phyloP scores from a whole-genome alignment of 148 eudicot species.

The Amaranthus palmeri region DNA sequence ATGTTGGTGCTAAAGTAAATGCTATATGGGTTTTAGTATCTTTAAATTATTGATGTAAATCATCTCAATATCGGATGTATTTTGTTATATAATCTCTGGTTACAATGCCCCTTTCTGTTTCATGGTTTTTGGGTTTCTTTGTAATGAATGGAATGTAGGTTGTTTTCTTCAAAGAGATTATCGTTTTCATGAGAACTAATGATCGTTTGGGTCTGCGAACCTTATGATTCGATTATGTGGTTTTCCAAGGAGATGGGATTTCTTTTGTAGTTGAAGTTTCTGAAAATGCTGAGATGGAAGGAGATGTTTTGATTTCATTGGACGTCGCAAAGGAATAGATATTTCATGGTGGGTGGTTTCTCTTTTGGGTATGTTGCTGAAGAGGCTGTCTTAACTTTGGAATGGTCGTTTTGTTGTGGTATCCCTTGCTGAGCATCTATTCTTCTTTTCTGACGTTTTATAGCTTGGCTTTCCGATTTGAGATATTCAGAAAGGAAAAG shows the following conservation, averaged over 20 bases:
- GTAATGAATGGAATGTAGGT: slow-evolving; percentile 16
- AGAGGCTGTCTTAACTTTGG: too few relatives aligned
- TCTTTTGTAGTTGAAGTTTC: slow-evolving; percentile 3
- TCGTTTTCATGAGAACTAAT: slow-evolving; percentile 8
- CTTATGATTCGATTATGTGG: slow-evolving; percentile 18
- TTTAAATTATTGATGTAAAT: slow-evolving; percentile 13
- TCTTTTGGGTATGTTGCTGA: too few relatives aligned
- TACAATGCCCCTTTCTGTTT: slow-evolving; percentile 8
- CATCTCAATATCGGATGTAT: slow-evolving; percentile 22
- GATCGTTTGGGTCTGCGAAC: slow-evolving; percentile 13
- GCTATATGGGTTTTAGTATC: slow-evolving; percentile 21
- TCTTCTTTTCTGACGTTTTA: too few relatives aligned
- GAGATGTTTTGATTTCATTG: not conserved
- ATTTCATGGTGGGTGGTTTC: too few relatives aligned
- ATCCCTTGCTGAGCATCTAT: too few relatives aligned
- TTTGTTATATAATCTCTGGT: slow-evolving; percentile 16
- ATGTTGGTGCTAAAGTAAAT: slow-evolving; percentile 17
- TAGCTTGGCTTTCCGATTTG: too few relatives aligned
- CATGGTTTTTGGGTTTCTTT: slow-evolving; percentile 14
- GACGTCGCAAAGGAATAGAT: too few relatives aligned
- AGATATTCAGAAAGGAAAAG: too few relatives aligned
- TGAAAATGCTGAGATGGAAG: slow-evolving; percentile 5
- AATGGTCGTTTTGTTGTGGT: too few relatives aligned
- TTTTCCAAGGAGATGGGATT: slow-evolving; percentile 2
- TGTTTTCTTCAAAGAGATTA: slow-evolving; percentile 9